A percentile compares a stretch with the other conserved stretches of the same genome.
Evolutionary conservation across 805 yeast species (phyloP).

Genomic region (Candida morakotiae): DNA sequence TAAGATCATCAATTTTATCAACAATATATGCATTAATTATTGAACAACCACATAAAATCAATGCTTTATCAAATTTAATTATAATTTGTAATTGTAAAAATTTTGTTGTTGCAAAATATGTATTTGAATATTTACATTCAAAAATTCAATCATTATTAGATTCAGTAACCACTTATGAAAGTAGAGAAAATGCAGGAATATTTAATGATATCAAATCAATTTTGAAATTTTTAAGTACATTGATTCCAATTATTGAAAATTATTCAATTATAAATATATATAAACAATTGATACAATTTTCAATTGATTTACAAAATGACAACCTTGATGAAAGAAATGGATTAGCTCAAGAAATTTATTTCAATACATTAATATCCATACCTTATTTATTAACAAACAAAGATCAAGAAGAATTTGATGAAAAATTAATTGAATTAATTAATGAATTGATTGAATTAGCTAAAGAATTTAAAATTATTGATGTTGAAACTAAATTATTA

Average conservation of each 20-base stretch:
- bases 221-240: conserved; percentile 63
- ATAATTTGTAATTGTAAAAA: conserved; percentile 62
- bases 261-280: conserved; percentile 38
- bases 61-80: conserved; percentile 64
- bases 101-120: conserved; percentile 61
- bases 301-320: conserved; percentile 51
- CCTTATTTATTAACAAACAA: conserved; percentile 60
- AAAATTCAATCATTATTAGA: conserved; percentile 56
- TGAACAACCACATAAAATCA: conserved; percentile 91
- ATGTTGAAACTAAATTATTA: conserved; percentile 13
- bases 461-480: conserved; percentile 29
- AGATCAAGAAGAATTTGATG: conserved; percentile 25
- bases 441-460: conserved; percentile 47
- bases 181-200: conserved; percentile 43
- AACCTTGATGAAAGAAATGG: conserved; percentile 38
- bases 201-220: conserved; percentile 71
- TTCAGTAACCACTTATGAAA: conserved; percentile 20
- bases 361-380: conserved; percentile 54
- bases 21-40: conserved; percentile 65
- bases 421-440: conserved; percentile 21
- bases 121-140: conserved; percentile 65
- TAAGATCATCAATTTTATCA: conserved; percentile 54
- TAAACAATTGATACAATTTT: conserved; percentile 48
- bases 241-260: conserved; percentile 60
- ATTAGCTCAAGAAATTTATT: conserved; percentile 65